Percentiles rank a stretch among this genome's conserved stretches.
phyloP scores from a whole-genome alignment of 768 basidiomycete species.

The Candolleomyces aberdarensis region DNA sequence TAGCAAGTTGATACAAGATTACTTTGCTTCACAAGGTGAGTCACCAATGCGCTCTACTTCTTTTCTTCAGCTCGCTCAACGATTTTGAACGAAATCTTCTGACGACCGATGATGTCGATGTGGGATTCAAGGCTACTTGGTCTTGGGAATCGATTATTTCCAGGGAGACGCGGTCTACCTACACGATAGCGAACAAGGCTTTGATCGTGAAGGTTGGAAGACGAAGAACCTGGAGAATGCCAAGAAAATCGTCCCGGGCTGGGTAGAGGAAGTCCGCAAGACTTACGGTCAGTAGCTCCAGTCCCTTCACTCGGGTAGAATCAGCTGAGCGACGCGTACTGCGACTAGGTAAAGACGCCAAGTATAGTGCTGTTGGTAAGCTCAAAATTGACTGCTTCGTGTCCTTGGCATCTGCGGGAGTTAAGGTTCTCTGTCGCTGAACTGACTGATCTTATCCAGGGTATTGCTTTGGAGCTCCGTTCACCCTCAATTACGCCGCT shows the following conservation, averaged over 20 bases:
- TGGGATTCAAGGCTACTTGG: constrained; percentile 37
- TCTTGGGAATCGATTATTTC: constrained; percentile 52
- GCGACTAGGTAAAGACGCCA: constrained; percentile 1
- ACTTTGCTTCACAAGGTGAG: no score
- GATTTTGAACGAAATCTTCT: no score
- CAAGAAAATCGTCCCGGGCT: constrained; percentile 33
- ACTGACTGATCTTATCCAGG: constrained; percentile 25
- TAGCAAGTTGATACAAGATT: no score
- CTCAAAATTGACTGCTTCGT: background rate
- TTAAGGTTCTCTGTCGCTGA: background rate
- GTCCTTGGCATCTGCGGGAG: background rate
- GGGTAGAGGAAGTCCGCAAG: constrained; percentile 42
- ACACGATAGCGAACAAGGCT: constrained; percentile 28
- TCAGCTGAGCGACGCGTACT: background rate
- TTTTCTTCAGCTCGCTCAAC: no score
- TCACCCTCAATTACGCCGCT: constrained; percentile 37
- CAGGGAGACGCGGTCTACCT: constrained; percentile 42
- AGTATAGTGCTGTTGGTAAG: constrained; percentile 32
- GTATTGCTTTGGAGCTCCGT: constrained; percentile 53
- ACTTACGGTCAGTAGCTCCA: constrained; percentile 32
- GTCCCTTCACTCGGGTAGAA: background rate
- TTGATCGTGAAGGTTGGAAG: constrained; percentile 34
- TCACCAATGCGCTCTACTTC: no score
- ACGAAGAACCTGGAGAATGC: constrained; percentile 28
- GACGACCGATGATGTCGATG: no score